phyloP scores from a whole-genome alignment of 2,329 filamentous ascomycete species.

The Aureobasidium subglaciale region DNA sequence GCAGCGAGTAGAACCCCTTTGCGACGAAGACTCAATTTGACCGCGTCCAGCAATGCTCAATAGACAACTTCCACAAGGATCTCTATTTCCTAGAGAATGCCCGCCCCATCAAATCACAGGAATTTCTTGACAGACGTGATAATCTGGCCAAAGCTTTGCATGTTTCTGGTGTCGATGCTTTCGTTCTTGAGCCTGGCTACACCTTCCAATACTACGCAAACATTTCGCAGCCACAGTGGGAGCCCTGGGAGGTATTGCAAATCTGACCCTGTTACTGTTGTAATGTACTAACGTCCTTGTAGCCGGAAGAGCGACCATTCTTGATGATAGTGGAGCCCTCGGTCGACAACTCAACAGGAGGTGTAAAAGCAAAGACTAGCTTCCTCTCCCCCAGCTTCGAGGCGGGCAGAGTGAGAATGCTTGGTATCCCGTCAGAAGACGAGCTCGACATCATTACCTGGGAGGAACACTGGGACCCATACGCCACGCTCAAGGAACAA shows the following conservation, averaged over 20 bases:
- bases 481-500: constrained; percentile 44
- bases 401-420: constrained; percentile 51
- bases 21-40: background rate
- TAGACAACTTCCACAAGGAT: constrained; percentile 43
- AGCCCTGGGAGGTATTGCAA: constrained; percentile 47
- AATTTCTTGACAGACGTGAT: constrained; percentile 51
- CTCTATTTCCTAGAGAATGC: constrained; percentile 47
- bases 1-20: background rate
- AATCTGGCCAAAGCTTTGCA: constrained; percentile 51
- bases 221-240: constrained; percentile 55
- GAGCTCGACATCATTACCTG: constrained; percentile 51
- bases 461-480: constrained; percentile 61
- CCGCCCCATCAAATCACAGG: constrained; percentile 40
- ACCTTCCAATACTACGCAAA: constrained; percentile 60
- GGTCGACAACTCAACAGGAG: constrained; percentile 31
- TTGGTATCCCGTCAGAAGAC: constrained; percentile 49
- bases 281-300: background rate
- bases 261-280: fast-evolving
- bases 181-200: constrained; percentile 57
- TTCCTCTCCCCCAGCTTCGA: constrained; percentile 57
- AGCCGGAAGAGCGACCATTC: constrained; percentile 56
- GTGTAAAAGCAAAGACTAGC: constrained; percentile 46
- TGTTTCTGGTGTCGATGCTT: constrained; percentile 48
- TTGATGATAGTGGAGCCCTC: constrained; percentile 52
- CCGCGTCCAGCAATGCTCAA: constrained; percentile 45